A percentile compares a stretch with the other conserved stretches of the same genome.
phyloP scores from a whole-genome alignment of 106 monocot species.

The Dioscorea alata region DNA sequence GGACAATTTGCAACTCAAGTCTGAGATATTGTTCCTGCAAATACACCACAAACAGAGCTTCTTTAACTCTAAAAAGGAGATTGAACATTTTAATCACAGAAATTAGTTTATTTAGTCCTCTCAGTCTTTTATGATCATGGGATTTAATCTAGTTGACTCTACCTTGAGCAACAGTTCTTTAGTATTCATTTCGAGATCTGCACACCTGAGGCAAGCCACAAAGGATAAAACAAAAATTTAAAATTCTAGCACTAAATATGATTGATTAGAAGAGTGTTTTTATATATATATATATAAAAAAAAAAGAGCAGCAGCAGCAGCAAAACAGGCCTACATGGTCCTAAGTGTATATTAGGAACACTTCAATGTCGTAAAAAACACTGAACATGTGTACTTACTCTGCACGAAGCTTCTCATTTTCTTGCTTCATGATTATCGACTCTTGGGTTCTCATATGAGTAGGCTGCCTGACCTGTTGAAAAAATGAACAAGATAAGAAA shows the following conservation, averaged over 20 bases:
- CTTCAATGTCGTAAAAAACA: neutral
- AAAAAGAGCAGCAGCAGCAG: no score
- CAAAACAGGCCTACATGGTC: neutral
- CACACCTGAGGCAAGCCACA: neutral
- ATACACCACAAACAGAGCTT: no score
- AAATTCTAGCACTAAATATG: neutral
- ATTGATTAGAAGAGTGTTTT: neutral
- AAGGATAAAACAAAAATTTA: neutral
- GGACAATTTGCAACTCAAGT: no score
- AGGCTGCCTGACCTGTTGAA: neutral
- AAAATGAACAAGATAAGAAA: neutral
- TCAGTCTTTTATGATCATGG: no score
- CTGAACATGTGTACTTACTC: neutral
- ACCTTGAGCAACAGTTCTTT: neutral
- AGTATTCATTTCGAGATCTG: neutral
- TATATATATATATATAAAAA: no score
- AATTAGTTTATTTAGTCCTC: no score
- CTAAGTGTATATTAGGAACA: neutral
- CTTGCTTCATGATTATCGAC: neutral
- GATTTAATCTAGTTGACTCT: no score
- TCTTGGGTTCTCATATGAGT: neutral
- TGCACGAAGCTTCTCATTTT: neutral
- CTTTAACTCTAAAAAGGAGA: no score
- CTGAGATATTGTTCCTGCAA: no score
- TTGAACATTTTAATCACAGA: no score